Percentiles rank a stretch among this genome's conserved stretches.
phyloP scores from a whole-genome alignment of 257 asterid genomes.

The Nicotiana tomentosiformis region DNA sequence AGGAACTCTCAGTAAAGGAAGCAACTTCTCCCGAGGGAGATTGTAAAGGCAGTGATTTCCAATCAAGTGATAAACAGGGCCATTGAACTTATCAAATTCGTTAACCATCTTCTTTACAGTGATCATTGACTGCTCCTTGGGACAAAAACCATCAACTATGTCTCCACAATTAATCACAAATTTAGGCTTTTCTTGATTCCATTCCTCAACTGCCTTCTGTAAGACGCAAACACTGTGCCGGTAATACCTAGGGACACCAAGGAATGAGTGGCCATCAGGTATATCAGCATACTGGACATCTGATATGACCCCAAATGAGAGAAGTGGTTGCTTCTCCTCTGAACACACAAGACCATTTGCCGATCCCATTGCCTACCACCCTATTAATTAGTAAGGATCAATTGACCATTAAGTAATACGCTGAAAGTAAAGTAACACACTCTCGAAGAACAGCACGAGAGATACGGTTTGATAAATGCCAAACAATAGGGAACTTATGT shows the following conservation, averaged over 20 bases:
- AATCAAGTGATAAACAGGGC: constrained; percentile 85
- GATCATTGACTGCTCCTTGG: constrained; percentile 55
- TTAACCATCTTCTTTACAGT: constrained; percentile 45
- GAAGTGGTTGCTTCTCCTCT: constrained; percentile 54
- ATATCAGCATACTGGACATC: constrained; percentile 96
- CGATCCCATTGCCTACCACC: constrained; percentile 46
- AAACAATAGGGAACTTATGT: no score
- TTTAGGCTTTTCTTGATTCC: constrained; percentile 40
- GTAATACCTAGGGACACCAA: constrained; percentile 91
- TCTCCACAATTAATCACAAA: constrained; percentile 81
- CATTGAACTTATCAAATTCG: constrained; percentile 46
- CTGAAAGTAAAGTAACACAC: background rate
- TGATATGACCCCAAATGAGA: constrained; percentile 87
- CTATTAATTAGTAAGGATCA: background rate
- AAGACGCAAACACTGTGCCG: constrained; percentile 67
- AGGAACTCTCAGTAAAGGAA: constrained; percentile 59
- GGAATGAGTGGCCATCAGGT: constrained; percentile 83
- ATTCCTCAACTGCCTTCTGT: constrained; percentile 65
- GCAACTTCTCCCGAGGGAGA: constrained; percentile 78
- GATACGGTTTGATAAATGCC: no score
- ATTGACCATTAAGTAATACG: background rate
- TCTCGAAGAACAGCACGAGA: background rate
- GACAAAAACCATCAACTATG: constrained; percentile 85
- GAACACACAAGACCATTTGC: constrained; percentile 35
- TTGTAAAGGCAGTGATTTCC: constrained; percentile 98